These are phyloP conservation scores for Podospora didyma DNA, from an alignment of 495 filamentous ascomycete genomes.

Conservation along the genomic window DNA sequence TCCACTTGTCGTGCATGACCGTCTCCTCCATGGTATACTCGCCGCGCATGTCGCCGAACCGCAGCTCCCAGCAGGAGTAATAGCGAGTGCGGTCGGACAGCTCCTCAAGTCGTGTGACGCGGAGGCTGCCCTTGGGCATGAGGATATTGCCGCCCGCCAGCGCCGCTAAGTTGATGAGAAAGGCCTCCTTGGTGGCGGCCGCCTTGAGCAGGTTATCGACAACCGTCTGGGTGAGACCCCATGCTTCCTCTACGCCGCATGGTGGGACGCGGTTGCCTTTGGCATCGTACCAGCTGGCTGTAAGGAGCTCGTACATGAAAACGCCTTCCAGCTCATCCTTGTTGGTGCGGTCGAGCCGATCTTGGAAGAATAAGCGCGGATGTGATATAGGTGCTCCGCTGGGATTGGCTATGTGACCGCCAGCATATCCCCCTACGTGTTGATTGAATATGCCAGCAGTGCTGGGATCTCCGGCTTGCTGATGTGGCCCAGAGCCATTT, in stretches of 20 bases:
- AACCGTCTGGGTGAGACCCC: constrained; percentile 40
- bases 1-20: constrained; percentile 35
- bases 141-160: constrained; percentile 45
- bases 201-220: constrained; percentile 40
- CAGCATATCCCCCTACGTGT: neutral
- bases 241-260: constrained; percentile 44
- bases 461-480: neutral
- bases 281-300: constrained; percentile 41
- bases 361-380: constrained; percentile 17
- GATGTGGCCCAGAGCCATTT: neutral
- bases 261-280: constrained; percentile 28
- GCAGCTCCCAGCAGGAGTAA: constrained; percentile 42
- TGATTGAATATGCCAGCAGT: neutral
- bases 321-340: constrained; percentile 41
- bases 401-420: neutral
- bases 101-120: constrained; percentile 36
- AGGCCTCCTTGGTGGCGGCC: constrained; percentile 41
- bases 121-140: constrained; percentile 31
- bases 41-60: constrained; percentile 40
- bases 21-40: constrained; percentile 45
- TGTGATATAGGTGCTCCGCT: too few relatives aligned
- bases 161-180: constrained; percentile 50
- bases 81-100: constrained; percentile 36
- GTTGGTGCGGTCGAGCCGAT: constrained; percentile 42
- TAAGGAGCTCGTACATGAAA: constrained; percentile 40